Evolutionary conservation across 1,139 yeast species (phyloP).

Genomic region (Lodderomyces theae): DNA sequence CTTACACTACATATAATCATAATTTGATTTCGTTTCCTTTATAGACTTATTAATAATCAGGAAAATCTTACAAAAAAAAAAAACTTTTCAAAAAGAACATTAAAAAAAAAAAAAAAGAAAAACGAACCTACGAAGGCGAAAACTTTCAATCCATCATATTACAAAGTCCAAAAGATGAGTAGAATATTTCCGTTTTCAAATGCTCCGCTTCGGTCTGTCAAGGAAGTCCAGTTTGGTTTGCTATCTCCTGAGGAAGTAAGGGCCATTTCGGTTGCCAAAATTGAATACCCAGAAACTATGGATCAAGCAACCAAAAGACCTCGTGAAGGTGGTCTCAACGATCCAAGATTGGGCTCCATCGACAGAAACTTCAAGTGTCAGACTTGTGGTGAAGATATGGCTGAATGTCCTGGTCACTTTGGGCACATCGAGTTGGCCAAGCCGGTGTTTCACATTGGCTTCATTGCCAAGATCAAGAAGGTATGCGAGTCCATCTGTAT

Average conservation of each 20-base stretch:
- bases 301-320: slow-evolving; percentile 95
- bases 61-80: slow-evolving; percentile 2
- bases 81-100: slow-evolving; percentile 1
- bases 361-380: slow-evolving; percentile 97
- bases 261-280: slow-evolving; percentile 95
- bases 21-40: slow-evolving; percentile 2
- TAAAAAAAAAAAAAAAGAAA: too few species aligned
- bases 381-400: slow-evolving; percentile 99
- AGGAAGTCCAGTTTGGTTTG: slow-evolving; percentile 97
- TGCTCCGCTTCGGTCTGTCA: slow-evolving; percentile 94
- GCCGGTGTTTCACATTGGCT: slow-evolving; percentile 97
- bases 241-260: slow-evolving; percentile 97
- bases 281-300: slow-evolving; percentile 98
- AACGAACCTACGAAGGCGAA: neutral
- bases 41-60: neutral
- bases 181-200: slow-evolving; percentile 87
- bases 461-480: slow-evolving; percentile 88
- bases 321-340: slow-evolving; percentile 94
- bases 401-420: slow-evolving; percentile 99
- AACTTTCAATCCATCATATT: neutral
- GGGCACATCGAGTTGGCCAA: slow-evolving; percentile 98
- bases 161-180: slow-evolving; percentile 30
- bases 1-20: neutral
- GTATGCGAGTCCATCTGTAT: slow-evolving; percentile 96
- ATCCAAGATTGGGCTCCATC: slow-evolving; percentile 94